Evolutionary conservation across 352 stramenopile genomes (phyloP), one percentile per base, ranked within the genome.

Genomic region (Phytopythium litorale): DNA sequence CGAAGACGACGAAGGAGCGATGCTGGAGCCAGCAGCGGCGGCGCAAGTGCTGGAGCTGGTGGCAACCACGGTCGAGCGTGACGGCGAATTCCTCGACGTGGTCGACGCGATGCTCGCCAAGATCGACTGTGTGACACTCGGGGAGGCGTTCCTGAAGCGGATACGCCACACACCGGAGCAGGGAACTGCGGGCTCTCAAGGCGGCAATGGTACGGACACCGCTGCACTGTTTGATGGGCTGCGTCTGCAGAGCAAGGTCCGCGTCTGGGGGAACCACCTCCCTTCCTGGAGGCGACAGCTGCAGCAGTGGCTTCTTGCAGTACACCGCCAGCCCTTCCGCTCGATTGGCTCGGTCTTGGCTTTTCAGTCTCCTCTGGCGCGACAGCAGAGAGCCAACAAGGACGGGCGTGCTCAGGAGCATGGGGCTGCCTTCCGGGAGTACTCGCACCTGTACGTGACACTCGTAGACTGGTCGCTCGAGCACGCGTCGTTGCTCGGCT

Each of bases 191-290:
- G 16, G n/a, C 4, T 2, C 3, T 8, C 1, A 9, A 4, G 43
- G 18, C 3, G 57, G 2, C 15, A 50, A 42, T 21, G 53, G n/a
- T 6, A n/a, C 1, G 16, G 49, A 35, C 45, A 25, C 25, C 43
- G 37, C 25, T 1, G 48, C 63, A 30, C 21, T 77, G 28, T 77
- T 81, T 56, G 68, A 82, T 25, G 23, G 48, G 13, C 50, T 81
- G 43, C 60, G 57, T 11, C 45, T 73, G 8, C 23, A 53, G 25
- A 72, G 55, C 40, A 74, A 64, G 56, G 45, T 72, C 38, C 42
- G 48, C 21, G 64, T 84, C 28, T 84, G 75, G 75, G 70, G 62
- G 15, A 81, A 81, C 55, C 59, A 79, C 53, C 59, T 79, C 7
- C 67, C 72, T 25, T 79, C 63, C 19, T 84, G 75, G 75, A 58